phyloP scores from a whole-genome alignment of 129 eudicot genomes.

The Centaurea solstitialis region DNA sequence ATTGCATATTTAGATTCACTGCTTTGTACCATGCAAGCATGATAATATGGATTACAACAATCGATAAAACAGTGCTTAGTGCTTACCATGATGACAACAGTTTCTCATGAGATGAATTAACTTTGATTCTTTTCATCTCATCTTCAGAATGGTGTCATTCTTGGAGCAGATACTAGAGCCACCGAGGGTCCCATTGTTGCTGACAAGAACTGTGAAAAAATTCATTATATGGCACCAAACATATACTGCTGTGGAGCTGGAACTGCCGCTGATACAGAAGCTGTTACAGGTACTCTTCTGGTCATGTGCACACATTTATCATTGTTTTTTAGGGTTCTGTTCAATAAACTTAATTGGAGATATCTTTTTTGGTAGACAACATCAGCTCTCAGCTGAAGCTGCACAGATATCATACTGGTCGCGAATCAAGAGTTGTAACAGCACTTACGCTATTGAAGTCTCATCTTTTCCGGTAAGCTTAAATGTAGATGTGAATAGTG shows the following conservation, averaged over 20 bases:
- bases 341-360: background rate
- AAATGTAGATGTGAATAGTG: background rate
- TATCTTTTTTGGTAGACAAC: constrained; percentile 53
- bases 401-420: constrained; percentile 87
- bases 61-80: background rate
- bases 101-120: background rate
- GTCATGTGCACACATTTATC: background rate
- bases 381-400: constrained; percentile 90
- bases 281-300: constrained; percentile 69
- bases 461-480: constrained; percentile 81
- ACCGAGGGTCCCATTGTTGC: constrained; percentile 99
- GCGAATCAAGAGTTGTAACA: constrained; percentile 97
- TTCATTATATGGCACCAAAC: constrained; percentile 96
- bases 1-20: background rate
- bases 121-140: constrained; percentile 4
- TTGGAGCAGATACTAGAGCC: constrained; percentile 96
- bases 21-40: background rate
- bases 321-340: background rate
- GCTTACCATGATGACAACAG: background rate
- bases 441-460: constrained; percentile 83
- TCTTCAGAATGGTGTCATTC: constrained; percentile 91
- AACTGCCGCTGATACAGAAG: constrained; percentile 99
- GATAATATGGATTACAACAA: background rate
- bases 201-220: constrained; percentile 96
- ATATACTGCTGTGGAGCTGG: constrained; percentile 99